Evolutionary conservation across 352 stramenopile genomes (phyloP), one percentile per base, ranked within the genome.

Genomic region (Phytophthora sp.): DNA sequence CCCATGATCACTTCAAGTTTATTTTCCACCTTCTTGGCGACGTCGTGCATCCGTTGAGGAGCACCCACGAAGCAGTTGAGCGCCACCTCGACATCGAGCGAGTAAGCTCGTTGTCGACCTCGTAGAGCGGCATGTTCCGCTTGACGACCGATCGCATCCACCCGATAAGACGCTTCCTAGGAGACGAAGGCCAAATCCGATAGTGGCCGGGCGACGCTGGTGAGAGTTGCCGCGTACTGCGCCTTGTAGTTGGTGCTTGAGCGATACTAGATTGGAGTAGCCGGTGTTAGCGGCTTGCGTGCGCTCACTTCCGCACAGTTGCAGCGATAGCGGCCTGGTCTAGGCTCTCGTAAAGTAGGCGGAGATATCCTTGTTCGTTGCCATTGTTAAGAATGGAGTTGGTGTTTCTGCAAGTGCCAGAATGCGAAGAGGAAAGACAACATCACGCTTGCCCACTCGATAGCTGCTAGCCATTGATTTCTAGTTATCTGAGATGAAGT

Each of bases 111-210:
- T 56, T 35, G 7, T 57, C 57, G 24, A 57, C 57, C 26, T 62
- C 54, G 1, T 39, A 54, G 21, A 54, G 39, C 0, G 29, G 20
- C 20, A 62, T 53, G 30, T 64, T 64, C 2, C 29, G 33, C 57
- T 57, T 33, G 2, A 64, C 35, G 24, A 64, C 33, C 33, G 33
- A 64, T 27, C 35, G 16, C 23, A 64, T 51, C 18, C 44, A 64
- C 18, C 57, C 35, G 26, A 29, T 57, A 36, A 0, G 20, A 49
- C 20, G 46, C 44, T 26, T 65, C 57, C 18, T 64, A 31, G n/a
- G 51, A 1, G 29, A 64, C 57, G 8, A 64, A 51, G 0, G 7
- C 45, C 4, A 57, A 57, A 1, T 50, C 33, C 1, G 35, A 35
- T 21, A 57, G 45, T 1, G 2, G 26, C 1, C 45, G 7, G 23